Evolutionary conservation across 768 basidiomycete species (phyloP).

Genomic region (Tylopilus plumbeoviolaceoides): DNA sequence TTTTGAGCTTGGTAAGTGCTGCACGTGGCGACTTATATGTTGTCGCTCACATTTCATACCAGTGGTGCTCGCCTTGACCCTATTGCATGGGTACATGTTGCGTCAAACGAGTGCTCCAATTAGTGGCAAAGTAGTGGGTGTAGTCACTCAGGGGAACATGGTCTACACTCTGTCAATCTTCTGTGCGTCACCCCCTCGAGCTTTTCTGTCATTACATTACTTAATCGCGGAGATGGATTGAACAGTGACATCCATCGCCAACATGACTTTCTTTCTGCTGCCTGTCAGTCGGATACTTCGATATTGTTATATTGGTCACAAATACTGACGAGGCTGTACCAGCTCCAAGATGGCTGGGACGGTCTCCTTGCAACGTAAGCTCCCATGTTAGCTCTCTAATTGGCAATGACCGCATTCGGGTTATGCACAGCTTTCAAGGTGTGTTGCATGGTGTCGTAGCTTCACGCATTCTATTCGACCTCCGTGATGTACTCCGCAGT

Average conservation of each 20-base stretch:
- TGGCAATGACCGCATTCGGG: not conserved
- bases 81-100: not conserved
- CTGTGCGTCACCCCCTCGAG: not conserved
- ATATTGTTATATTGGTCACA: not conserved
- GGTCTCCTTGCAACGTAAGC: slow-evolving; percentile 1
- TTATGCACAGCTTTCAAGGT: slow-evolving; percentile 5
- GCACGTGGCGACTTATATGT: not conserved
- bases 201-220: not conserved
- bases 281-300: not conserved
- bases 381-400: not conserved
- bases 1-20: slow-evolving; percentile 10
- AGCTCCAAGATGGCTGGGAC: slow-evolving; percentile 3
- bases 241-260: slow-evolving; percentile 1
- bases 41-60: not conserved
- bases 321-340: not conserved
- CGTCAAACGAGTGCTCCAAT: not conserved
- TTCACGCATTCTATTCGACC: slow-evolving; percentile 9
- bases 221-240: not conserved
- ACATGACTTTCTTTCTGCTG: not conserved
- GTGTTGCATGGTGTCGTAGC: slow-evolving; percentile 8
- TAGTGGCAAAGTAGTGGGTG: not conserved
- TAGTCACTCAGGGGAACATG: slow-evolving; percentile 6
- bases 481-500: not conserved
- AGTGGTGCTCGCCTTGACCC: slow-evolving; percentile 9
- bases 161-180: slow-evolving; percentile 9